A percentile compares a stretch with the other conserved stretches of the same genome.
phyloP scores from a whole-genome alignment of 1,284 basidiomycete species.

The Sphaerobolus stellatus region DNA sequence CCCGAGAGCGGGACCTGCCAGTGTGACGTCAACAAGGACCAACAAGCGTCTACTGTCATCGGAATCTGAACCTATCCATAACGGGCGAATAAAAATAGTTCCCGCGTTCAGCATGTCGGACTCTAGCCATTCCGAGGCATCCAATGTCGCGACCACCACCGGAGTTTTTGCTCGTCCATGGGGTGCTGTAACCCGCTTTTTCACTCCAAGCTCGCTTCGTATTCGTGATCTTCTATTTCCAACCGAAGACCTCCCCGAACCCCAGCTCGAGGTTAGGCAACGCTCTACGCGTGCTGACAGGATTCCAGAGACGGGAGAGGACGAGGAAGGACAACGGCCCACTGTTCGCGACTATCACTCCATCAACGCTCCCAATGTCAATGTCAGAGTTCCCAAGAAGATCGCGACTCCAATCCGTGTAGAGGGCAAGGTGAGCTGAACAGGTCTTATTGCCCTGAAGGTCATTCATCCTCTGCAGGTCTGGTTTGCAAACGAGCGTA shows the following conservation, averaged over 20 bases:
- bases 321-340: conserved; percentile 53
- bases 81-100: too few relatives aligned
- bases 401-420: conserved; percentile 88
- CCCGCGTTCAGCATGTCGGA: neutral
- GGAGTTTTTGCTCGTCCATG: conserved; percentile 35
- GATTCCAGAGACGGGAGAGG: conserved; percentile 59
- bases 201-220: conserved; percentile 77
- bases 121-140: neutral
- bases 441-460: neutral
- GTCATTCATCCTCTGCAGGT: neutral
- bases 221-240: conserved; percentile 29
- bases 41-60: neutral
- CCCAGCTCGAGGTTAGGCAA: conserved; percentile 46
- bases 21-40: conserved; percentile 8
- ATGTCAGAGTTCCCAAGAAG: conserved; percentile 79
- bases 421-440: conserved; percentile 79
- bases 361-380: conserved; percentile 58
- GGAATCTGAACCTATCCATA: neutral
- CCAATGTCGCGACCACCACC: neutral
- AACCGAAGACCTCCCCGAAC: conserved; percentile 47
- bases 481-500: conserved; percentile 98
- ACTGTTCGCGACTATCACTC: conserved; percentile 66
- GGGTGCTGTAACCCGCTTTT: conserved; percentile 55
- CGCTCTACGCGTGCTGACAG: conserved; percentile 68
- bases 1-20: too few relatives aligned